Percentiles rank a stretch among this genome's conserved stretches.
Evolutionary conservation across 352 stramenopile species (phyloP).

Genomic region (Pythium rishiriense): DNA sequence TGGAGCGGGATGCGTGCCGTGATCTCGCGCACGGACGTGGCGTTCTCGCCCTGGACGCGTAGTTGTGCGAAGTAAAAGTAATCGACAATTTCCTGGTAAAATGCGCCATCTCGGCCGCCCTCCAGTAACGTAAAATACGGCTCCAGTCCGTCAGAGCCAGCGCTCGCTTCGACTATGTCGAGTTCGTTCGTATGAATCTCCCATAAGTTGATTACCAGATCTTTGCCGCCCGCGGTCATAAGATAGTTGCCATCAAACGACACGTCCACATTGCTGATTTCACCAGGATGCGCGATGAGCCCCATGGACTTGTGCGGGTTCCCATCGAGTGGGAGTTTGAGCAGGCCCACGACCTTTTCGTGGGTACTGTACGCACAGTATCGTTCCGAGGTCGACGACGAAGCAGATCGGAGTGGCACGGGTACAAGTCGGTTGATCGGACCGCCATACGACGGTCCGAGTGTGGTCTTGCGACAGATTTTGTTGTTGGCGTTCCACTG

Average conservation of each 20-base stretch:
- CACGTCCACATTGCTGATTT: constrained; percentile 86
- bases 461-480: constrained; percentile 87
- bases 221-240: constrained; percentile 84
- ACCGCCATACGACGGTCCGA: constrained; percentile 89
- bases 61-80: constrained; percentile 95
- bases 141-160: constrained; percentile 35
- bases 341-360: constrained; percentile 81
- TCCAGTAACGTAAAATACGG: constrained; percentile 88
- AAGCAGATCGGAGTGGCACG: constrained; percentile 40
- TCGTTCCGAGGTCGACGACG: constrained; percentile 40
- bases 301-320: constrained; percentile 92
- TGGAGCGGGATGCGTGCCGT: constrained; percentile 71
- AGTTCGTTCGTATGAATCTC: constrained; percentile 77
- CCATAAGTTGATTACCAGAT: constrained; percentile 93
- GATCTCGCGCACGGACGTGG: constrained; percentile 69
- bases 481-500: constrained; percentile 92
- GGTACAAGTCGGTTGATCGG: constrained; percentile 83
- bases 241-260: constrained; percentile 86
- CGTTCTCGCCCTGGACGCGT: constrained; percentile 88
- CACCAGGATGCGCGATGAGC: constrained; percentile 89
- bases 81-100: constrained; percentile 93
- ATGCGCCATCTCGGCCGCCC: constrained; percentile 71
- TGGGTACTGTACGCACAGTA: constrained; percentile 83
- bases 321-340: constrained; percentile 91
- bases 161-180: constrained; percentile 58